These are phyloP conservation scores for Penicillium sp. DNA, from an alignment of 2,329 filamentous ascomycete species.

Conservation along the genomic window DNA sequence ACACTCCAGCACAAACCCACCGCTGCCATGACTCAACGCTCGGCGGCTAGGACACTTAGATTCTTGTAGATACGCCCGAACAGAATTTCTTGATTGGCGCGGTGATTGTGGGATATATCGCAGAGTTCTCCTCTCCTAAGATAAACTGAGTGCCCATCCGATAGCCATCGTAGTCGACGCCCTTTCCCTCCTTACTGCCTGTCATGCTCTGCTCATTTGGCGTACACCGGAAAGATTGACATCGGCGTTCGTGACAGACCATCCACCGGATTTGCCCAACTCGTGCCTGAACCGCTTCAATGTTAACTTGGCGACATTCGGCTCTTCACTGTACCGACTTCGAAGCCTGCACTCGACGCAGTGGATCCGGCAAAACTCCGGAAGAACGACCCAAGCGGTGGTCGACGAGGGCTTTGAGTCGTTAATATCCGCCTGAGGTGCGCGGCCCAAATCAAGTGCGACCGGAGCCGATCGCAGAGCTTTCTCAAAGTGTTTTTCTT, in stretches of 20 bases:
- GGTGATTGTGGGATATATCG: too few species aligned
- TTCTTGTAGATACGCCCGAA: too few species aligned
- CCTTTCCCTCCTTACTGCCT: too few species aligned
- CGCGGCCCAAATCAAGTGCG: not conserved
- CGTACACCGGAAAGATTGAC: too few species aligned
- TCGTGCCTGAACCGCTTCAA: constrained; percentile 4
- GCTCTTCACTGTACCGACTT: not conserved
- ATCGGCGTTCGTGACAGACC: not conserved
- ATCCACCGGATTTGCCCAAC: not conserved
- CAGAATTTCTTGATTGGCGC: too few species aligned
- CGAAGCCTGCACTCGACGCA: constrained; percentile 3
- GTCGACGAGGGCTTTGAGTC: not conserved
- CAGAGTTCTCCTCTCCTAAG: too few species aligned
- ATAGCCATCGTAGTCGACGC: too few species aligned
- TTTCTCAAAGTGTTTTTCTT: not conserved
- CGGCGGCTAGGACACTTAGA: too few species aligned
- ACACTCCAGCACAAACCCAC: too few species aligned
- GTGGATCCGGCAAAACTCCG: constrained; percentile 2
- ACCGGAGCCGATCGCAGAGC: not conserved
- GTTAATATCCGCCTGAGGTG: not conserved
- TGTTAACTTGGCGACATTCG: not conserved
- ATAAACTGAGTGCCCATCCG: too few species aligned
- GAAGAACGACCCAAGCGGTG: not conserved
- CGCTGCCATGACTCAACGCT: too few species aligned
- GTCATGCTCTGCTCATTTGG: too few species aligned